A percentile compares a stretch with the other conserved stretches of the same genome.
Conservation (phyloP, 2,329 filamentous ascomycete genomes). For the Apiospora koreana region DNA sequence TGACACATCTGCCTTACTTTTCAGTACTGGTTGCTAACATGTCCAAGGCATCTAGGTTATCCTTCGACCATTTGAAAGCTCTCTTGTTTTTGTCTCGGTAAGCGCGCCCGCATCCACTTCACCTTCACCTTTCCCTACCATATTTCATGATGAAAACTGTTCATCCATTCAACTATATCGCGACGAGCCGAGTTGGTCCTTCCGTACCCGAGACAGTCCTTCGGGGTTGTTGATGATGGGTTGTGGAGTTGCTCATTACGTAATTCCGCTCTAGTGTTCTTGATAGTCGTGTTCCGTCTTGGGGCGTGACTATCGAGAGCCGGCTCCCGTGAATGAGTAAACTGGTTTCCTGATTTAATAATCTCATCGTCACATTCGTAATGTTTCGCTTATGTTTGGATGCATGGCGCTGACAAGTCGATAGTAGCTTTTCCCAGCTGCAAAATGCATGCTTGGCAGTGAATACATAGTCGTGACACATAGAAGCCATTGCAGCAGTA, state of each 20-base stretch:
- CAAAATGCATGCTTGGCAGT: not conserved
- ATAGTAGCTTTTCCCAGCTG: not conserved
- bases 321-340: slow-evolving; percentile 69
- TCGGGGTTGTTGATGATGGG: slow-evolving; percentile 60
- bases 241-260: slow-evolving; percentile 69
- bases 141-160: slow-evolving; percentile 61
- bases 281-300: slow-evolving; percentile 58
- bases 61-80: not conserved
- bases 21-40: not conserved
- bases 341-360: slow-evolving; percentile 50
- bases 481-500: not conserved
- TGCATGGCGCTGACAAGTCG: not conserved
- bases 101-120: not conserved
- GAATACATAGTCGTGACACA: not conserved
- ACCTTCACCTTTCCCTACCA: slow-evolving; percentile 11
- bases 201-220: slow-evolving; percentile 63
- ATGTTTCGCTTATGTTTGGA: not conserved
- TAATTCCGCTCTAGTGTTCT: slow-evolving; percentile 65
- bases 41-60: not conserved
- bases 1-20: slow-evolving; percentile 13
- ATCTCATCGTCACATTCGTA: not conserved
- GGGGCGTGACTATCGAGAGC: slow-evolving; percentile 48
- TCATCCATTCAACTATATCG: slow-evolving; percentile 77
- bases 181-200: slow-evolving; percentile 70
- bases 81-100: not conserved